Evolutionary conservation across 2,329 filamentous ascomycete genomes (phyloP), one percentile per base, ranked within the genome.

Genomic region (Hypomyces rosellus): DNA sequence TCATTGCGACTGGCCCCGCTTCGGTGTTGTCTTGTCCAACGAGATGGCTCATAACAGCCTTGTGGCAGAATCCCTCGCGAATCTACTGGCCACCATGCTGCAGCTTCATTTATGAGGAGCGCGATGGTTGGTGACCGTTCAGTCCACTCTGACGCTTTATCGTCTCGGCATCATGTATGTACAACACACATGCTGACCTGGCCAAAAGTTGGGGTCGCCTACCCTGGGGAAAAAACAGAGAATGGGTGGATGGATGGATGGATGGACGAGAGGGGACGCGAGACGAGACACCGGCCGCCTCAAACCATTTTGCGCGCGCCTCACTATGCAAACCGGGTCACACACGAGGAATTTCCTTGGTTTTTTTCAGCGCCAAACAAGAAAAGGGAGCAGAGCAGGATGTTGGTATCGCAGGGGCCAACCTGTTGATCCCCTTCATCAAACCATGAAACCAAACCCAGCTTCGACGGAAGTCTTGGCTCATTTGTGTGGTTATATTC

Each of bases 1-100:
- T 50, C 41, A 45, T 15, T 48, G 50, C 45, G 45, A 39, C 38
- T 45, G 48, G 45, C 41, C 50, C 45, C 46, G 50, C 50, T 49
- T 46, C 46, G 38, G 45, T 45, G 25, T 15, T 11, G 13, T 39
- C 37, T 39, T 18, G 37, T 39, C 37, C 37, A 39, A 39, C 36
- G 37, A 13, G 12, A 39, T 16, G 37, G 37, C n/a, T 39, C 14
- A 11, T 16, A n/a, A 8, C 12, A 18, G 37, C 37, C 37, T 18
- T 39, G 37, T n/a, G 37, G 37, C 37, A 18, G 25, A 30, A 30
- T 30, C 25, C 25, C 25, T 30, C 25, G 9, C 6, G 6, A 3
- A 30, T 30, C 25, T 30, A 30, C 25, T 30, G 25, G 25, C 25
- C 46, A 45, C 30, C 47, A 45, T 41, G 50, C 45, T 45, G 44